These are phyloP conservation scores for Eutrema yunnanense DNA, from an alignment of 345 rosid genomes.

Conservation along the genomic window DNA sequence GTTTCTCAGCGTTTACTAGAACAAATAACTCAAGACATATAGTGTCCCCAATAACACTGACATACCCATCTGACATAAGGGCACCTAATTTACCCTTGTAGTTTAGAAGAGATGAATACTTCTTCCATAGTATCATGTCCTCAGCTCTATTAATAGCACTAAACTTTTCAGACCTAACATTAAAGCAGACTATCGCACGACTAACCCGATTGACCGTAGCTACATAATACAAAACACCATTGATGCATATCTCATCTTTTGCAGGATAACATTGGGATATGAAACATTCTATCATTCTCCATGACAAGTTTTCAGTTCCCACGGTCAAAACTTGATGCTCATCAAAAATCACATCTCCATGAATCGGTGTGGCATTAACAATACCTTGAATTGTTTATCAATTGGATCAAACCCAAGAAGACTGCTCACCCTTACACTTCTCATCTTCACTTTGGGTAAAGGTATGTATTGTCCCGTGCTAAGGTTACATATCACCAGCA, in stretches of 20 bases:
- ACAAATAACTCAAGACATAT: not conserved
- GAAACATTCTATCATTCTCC: not conserved
- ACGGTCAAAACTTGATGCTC: not conserved
- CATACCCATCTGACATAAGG: no score
- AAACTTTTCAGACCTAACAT: not conserved
- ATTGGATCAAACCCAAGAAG: not conserved
- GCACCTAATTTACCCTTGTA: not conserved
- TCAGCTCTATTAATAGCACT: not conserved
- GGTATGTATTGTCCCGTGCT: not conserved
- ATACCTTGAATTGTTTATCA: not conserved
- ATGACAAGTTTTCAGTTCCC: not conserved
- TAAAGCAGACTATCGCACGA: not conserved
- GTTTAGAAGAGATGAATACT: not conserved
- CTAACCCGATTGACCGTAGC: not conserved
- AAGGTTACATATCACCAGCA: not conserved
- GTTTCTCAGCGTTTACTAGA: not conserved
- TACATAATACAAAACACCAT: not conserved
- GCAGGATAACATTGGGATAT: not conserved
- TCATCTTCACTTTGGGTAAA: not conserved
- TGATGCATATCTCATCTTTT: not conserved
- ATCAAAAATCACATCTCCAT: not conserved
- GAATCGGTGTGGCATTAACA: not conserved
- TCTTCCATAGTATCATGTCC: no score
- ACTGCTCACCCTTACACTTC: not conserved
- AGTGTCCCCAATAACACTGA: no score